Evolutionary conservation across 2,329 filamentous ascomycete genomes (phyloP).

Genomic region (Exserohilum rostratum): DNA sequence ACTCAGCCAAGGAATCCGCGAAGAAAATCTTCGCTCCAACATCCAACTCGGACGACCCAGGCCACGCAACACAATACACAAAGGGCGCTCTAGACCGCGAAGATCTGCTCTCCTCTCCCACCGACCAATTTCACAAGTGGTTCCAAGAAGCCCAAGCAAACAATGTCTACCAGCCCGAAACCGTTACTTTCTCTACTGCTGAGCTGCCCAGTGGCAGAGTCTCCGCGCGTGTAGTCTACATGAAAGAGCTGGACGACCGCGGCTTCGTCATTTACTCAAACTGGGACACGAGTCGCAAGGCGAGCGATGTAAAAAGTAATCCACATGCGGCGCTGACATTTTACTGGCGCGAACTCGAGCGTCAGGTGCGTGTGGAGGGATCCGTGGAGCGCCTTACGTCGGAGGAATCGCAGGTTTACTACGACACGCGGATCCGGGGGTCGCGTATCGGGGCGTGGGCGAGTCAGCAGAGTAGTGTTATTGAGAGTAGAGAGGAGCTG

Average conservation of each 20-base stretch:
- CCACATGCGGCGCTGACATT: slow-evolving; percentile 83
- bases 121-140: slow-evolving; percentile 88
- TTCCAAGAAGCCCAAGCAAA: slow-evolving; percentile 73
- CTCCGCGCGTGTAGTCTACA: slow-evolving; percentile 84
- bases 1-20: slow-evolving; percentile 25
- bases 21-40: slow-evolving; percentile 67
- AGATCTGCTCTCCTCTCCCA: slow-evolving; percentile 69
- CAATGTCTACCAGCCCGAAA: slow-evolving; percentile 78
- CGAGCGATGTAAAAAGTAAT: slow-evolving; percentile 73
- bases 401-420: slow-evolving; percentile 75
- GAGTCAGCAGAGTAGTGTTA: slow-evolving; percentile 81
- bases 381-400: slow-evolving; percentile 66
- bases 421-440: slow-evolving; percentile 72
- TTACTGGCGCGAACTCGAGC: slow-evolving; percentile 84
- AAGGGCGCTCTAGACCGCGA: slow-evolving; percentile 65
- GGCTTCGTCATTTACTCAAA: slow-evolving; percentile 96
- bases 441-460: slow-evolving; percentile 92
- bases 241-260: slow-evolving; percentile 85
- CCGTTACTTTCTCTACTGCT: slow-evolving; percentile 85
- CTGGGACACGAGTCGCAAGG: slow-evolving; percentile 77
- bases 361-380: slow-evolving; percentile 92
- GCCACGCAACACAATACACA: slow-evolving; percentile 78
- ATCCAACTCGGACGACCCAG: slow-evolving; percentile 55
- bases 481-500: slow-evolving; percentile 72
- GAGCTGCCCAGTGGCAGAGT: slow-evolving; percentile 82